Evolutionary conservation across 1,284 basidiomycete species (phyloP), one percentile per base, ranked within the genome.

Genomic region (Cryptococcus maquisensis): DNA sequence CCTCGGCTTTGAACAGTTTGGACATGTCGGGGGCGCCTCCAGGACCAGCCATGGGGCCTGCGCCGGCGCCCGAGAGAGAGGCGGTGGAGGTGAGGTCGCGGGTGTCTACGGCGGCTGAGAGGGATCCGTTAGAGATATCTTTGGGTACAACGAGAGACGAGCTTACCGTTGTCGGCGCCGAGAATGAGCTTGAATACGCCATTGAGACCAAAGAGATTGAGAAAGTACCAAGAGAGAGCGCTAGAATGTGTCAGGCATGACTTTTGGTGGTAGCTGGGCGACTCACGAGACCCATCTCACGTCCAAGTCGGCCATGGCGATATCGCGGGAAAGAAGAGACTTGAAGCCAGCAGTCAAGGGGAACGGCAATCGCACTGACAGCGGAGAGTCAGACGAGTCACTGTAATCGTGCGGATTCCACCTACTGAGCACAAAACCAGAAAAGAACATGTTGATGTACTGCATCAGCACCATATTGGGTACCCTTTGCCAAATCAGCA

Each of bases 361-460:
- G 79, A 99, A 99, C 0, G 96, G 96, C 0, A 99, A 80, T 71
- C 94, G 95, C 76, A 98, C 92, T 95, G 68, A n/a, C 9, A 15
- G 24, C n/a, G n/a, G 3, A 37, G 39, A 12, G 38, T 48, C 6
- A 24, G 28, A 45, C 3, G 26, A 20, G 24, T 18, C 9, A 37
- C 13, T 1, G 37, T 44, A 32, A 48, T 43, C 16, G n/a, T n/a
- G n/a, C n/a, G n/a, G 4, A 20, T 13, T 3, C n/a, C 46, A 85
- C 91, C 75, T 74, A 97, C 95, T 96, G 57, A 97, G 82, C 50
- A 98, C 89, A 73, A 98, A 98, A 35, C 95, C 95, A 62, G 91
- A 89, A 79, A 98, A 98, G 84, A 98, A 98, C 76, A 95, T 94
- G 77, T 95, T 97, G 80, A 99, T 96, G 90, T 96, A 98, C 60